Evolutionary conservation across 345 rosid genomes (phyloP), one percentile per base, ranked within the genome.

Genomic region (Lepidium africanum): DNA sequence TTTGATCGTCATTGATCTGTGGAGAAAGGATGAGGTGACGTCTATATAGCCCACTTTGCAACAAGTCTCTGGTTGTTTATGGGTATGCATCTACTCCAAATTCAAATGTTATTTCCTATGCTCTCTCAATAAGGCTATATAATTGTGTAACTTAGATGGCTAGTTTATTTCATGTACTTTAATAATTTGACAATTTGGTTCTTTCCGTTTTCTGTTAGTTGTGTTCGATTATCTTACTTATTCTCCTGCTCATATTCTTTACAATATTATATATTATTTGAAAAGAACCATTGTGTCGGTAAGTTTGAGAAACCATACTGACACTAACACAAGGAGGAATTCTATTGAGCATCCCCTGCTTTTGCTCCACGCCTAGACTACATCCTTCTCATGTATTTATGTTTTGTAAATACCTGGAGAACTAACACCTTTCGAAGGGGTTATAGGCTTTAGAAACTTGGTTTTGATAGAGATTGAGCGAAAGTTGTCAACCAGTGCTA

Each of bases 1-100:
- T 39, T 73, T 76, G 77, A 67, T 73, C 89, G 86, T 51, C 96
- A 83, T 15, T 64, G 65, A 47, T 63, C 39, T 46, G 14, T 65
- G 77, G 65, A 53, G 71, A 65, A 66, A 50, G 38, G 45, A 54
- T 55, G 45, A 69, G 70, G 70, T 62, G 73, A 13, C 61, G 50
- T 63, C 64, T 56, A 33, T 59, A 67, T 60, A 45, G 45, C 74
- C 60, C 51, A 37, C 42, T 63, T 52, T 6, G 10, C 25, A 55
- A 36, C 14, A 63, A 14, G 65, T 65, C 27, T 72, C 70, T 47
- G 35, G 59, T 38, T 71, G 39, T 65, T 64, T 65, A 11, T 58
- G 72, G 61, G 55, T 50, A 59, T 73, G 39, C 49, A 58, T 32
- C 42, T 66, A 41, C 25, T 41, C 43, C 16, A 39, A 38, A 65